phyloP scores from a whole-genome alignment of 495 filamentous ascomycete genomes.

The Massariosphaeria phaeospora region DNA sequence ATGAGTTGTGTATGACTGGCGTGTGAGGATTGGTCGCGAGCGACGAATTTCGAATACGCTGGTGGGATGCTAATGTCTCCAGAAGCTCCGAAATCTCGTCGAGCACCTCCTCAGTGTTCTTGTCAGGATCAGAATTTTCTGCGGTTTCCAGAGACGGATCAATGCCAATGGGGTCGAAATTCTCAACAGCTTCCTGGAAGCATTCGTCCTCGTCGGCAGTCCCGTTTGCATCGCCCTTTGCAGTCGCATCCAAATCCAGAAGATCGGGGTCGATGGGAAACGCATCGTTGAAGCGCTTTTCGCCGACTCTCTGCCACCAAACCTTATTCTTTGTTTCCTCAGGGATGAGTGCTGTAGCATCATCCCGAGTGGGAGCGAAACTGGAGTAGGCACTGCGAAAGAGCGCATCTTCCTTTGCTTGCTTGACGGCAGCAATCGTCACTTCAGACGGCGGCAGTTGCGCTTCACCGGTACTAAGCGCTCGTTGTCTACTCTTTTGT shows the following conservation, averaged over 20 bases:
- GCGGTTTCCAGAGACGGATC: slow-evolving; percentile 1
- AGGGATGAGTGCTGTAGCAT: slow-evolving; percentile 67
- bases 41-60: slow-evolving; percentile 71
- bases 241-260: slow-evolving; percentile 32
- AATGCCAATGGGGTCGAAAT: slow-evolving; percentile 48
- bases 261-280: slow-evolving; percentile 48
- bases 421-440: slow-evolving; percentile 49
- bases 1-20: slow-evolving; percentile 41
- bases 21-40: slow-evolving; percentile 46
- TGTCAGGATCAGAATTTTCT: slow-evolving; percentile 46
- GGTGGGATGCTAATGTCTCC: slow-evolving; percentile 79
- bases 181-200: slow-evolving; percentile 48
- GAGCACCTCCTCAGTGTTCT: slow-evolving; percentile 68
- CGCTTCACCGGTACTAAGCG: slow-evolving; percentile 61
- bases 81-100: slow-evolving; percentile 76
- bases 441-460: slow-evolving; percentile 47
- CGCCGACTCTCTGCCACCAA: slow-evolving; percentile 83
- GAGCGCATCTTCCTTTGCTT: slow-evolving; percentile 64
- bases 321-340: slow-evolving; percentile 63
- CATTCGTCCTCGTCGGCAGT: slow-evolving; percentile 45
- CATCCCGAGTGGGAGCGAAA: slow-evolving; percentile 80
- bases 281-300: slow-evolving; percentile 52
- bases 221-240: slow-evolving; percentile 34
- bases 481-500: slow-evolving; percentile 65
- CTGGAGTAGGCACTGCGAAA: slow-evolving; percentile 81